phyloP scores from a whole-genome alignment of 73 alveolate species.

The Tetrahymena malaccensis region DNA sequence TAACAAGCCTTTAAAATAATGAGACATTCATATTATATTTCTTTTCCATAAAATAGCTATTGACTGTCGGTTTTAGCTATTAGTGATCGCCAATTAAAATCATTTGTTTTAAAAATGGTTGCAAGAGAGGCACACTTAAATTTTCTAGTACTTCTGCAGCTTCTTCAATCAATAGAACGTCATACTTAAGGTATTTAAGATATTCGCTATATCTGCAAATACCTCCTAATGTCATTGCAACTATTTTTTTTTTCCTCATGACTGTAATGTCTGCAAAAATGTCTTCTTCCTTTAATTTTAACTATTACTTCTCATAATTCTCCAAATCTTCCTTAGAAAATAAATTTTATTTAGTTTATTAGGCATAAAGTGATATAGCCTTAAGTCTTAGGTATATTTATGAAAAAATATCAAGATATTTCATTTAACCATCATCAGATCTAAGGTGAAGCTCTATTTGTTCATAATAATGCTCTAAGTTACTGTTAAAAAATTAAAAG shows the following conservation, averaged over 20 bases:
- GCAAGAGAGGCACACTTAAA: constrained; percentile 54
- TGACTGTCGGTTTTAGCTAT: constrained; percentile 60
- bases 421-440: not conserved
- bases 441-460: not conserved
- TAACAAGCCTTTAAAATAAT: constrained; percentile 75
- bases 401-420: not conserved
- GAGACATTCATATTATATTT: constrained; percentile 64
- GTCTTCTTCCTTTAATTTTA: not conserved
- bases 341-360: not conserved
- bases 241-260: constrained; percentile 26
- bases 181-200: constrained; percentile 55
- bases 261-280: not conserved
- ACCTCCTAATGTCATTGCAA: constrained; percentile 89
- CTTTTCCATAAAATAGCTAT: constrained; percentile 49
- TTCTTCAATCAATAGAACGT: constrained; percentile 75
- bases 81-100: constrained; percentile 86
- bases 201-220: constrained; percentile 63
- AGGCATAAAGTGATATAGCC: not conserved
- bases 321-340: not conserved
- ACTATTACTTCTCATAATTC: not conserved
- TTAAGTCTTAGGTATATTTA: not conserved
- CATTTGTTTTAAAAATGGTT: constrained; percentile 52
- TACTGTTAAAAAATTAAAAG: not conserved
- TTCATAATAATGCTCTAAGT: not conserved
- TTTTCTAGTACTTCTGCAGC: constrained; percentile 92